Conservation (phyloP, 108 stramenopile genomes). For the Pseudonitzschia delicatissima region DNA sequence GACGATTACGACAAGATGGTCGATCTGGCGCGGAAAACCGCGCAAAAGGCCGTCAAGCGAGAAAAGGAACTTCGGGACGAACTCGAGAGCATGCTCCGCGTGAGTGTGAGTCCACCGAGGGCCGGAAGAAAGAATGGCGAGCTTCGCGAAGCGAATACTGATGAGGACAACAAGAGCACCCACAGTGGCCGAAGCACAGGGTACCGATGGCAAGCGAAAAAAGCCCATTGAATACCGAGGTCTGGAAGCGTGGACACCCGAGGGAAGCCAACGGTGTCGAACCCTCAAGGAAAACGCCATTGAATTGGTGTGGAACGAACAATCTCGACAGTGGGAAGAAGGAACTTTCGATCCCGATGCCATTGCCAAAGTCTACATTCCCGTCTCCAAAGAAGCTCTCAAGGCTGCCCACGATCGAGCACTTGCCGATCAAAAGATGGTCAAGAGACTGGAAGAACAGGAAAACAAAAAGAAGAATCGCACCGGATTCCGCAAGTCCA, state of each 20-base stretch:
- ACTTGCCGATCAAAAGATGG: constrained; percentile 24
- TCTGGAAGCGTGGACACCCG: constrained; percentile 37
- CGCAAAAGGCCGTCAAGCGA: constrained; percentile 27
- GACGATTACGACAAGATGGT: constrained; percentile 43
- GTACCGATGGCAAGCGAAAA: not conserved
- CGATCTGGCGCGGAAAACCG: constrained; percentile 27
- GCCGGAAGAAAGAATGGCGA: not conserved
- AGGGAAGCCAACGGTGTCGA: constrained; percentile 24
- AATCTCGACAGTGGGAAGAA: constrained; percentile 36
- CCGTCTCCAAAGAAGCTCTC: constrained; percentile 14
- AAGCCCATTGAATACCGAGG: constrained; percentile 37
- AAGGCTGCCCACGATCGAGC: constrained; percentile 22
- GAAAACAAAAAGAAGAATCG: constrained; percentile 26
- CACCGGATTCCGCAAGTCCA: constrained; percentile 24
- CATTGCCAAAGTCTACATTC: constrained; percentile 25
- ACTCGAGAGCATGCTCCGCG: constrained; percentile 1
- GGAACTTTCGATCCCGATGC: constrained; percentile 23
- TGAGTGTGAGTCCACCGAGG: not conserved
- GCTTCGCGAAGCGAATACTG: not conserved
- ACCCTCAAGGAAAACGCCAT: constrained; percentile 31
- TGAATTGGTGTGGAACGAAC: constrained; percentile 39
- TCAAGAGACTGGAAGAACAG: constrained; percentile 14
- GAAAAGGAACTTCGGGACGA: constrained; percentile 15
- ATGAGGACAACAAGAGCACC: not conserved
- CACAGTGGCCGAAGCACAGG: not conserved